phyloP scores from a whole-genome alignment of 345 rosid species.

The Salix arbutifolia region DNA sequence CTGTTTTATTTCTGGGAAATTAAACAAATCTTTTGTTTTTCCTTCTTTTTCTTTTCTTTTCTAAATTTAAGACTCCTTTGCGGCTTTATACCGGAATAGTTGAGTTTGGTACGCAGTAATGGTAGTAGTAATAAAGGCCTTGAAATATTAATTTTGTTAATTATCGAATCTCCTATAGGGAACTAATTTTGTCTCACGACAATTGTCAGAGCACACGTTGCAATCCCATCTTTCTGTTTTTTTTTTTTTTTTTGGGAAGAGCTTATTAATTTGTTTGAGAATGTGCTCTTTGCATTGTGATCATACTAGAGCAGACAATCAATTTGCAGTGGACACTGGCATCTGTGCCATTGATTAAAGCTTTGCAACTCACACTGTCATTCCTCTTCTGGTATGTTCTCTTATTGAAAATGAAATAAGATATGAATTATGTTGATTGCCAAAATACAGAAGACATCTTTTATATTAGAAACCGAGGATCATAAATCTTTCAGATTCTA shows the following conservation, averaged over 20 bases:
- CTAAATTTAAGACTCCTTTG: too few relatives aligned
- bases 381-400: slow-evolving; percentile 78
- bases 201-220: not conserved
- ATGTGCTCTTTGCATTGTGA: slow-evolving; percentile 12
- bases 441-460: not conserved
- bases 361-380: slow-evolving; percentile 76
- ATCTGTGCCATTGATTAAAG: slow-evolving; percentile 80
- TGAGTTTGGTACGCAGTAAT: too few relatives aligned
- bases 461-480: not conserved
- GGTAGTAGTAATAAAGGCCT: too few relatives aligned
- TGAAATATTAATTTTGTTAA: not conserved
- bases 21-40: too few relatives aligned
- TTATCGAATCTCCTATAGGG: not conserved
- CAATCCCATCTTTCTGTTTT: not conserved
- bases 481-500: not conserved
- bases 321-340: slow-evolving; percentile 84
- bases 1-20: not conserved
- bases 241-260: not conserved
- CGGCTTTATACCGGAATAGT: too few relatives aligned
- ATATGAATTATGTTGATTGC: not conserved
- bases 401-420: too few relatives aligned
- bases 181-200: not conserved
- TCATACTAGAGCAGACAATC: slow-evolving; percentile 54
- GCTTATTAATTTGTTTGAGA: not conserved
- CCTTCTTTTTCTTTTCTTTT: too few relatives aligned